These are phyloP conservation scores for Xylaria sp. DNA, from an alignment of 2,329 filamentous ascomycete species.

Conservation along the genomic window DNA sequence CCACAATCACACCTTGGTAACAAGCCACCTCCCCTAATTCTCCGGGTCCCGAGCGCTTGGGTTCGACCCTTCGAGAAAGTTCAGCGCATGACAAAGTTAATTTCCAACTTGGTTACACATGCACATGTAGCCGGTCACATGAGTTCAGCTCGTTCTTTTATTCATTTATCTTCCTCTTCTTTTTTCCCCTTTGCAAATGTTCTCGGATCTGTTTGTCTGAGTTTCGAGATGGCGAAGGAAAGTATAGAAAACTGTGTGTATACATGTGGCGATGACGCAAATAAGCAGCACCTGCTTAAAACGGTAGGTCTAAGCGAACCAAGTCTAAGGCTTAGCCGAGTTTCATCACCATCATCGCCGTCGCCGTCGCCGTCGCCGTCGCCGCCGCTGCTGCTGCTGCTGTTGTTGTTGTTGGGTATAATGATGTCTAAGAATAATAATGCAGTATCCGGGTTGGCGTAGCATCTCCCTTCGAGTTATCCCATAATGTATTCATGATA, in stretches of 20 bases:
- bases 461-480: background rate
- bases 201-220: background rate
- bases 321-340: background rate
- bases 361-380: no score
- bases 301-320: slow-evolving; percentile 26
- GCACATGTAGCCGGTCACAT: slow-evolving; percentile 15
- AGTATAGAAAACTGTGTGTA: no score
- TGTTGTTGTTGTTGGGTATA: background rate
- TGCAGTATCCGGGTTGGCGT: background rate
- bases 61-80: slow-evolving; percentile 10
- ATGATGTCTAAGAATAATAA: background rate
- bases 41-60: slow-evolving; percentile 34
- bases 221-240: background rate
- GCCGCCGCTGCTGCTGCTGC: no score
- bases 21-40: background rate
- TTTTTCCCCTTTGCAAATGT: slow-evolving; percentile 3
- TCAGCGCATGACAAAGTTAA: slow-evolving; percentile 27
- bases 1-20: slow-evolving; percentile 1
- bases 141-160: background rate
- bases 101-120: slow-evolving; percentile 5
- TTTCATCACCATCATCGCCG: background rate
- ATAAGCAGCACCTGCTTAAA: slow-evolving; percentile 19
- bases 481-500: background rate
- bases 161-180: slow-evolving; percentile 1
- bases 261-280: background rate